A percentile compares a stretch with the other conserved stretches of the same genome.
Evolutionary conservation across 1,284 basidiomycete species (phyloP).

Genomic region (Rhodotorula sp.): DNA sequence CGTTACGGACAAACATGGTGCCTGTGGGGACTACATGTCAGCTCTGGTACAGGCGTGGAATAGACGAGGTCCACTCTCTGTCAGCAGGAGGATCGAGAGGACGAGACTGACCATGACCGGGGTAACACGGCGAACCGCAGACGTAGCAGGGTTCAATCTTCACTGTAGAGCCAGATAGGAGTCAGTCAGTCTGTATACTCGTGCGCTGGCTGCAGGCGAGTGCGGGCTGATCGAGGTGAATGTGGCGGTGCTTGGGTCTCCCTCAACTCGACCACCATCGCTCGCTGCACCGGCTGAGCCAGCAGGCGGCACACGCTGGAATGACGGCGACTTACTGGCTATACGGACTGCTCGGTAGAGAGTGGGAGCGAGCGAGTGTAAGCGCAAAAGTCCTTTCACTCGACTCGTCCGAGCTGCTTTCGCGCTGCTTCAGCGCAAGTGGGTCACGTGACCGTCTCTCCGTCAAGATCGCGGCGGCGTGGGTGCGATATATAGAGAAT

Average conservation of each 20-base stretch:
- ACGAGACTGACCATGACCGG: constrained; percentile 71
- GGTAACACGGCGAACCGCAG: constrained; percentile 91
- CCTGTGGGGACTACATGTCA: constrained; percentile 56
- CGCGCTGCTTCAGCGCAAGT: neutral
- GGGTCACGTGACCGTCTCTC: neutral
- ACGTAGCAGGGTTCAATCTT: constrained; percentile 54
- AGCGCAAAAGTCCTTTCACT: neutral
- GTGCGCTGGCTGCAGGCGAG: neutral
- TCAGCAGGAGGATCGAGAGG: neutral
- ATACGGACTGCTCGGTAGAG: neutral
- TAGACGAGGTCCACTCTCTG: neutral
- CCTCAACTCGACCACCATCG: too few species aligned
- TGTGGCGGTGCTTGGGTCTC: too few species aligned
- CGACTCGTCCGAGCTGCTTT: constrained; percentile 1
- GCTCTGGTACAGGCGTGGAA: neutral
- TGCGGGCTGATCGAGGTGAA: too few species aligned
- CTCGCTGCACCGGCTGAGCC: too few species aligned
- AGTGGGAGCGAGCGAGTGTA: neutral
- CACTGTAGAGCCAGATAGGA: constrained; percentile 1
- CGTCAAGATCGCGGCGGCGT: too few species aligned
- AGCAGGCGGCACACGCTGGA: too few species aligned
- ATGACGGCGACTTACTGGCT: neutral
- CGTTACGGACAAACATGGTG: constrained; percentile 91
- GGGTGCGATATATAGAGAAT: too few species aligned
- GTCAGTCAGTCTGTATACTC: neutral